Evolutionary conservation across 805 yeast genomes (phyloP).

Genomic region (Vanderwaltozyma tropicalis): DNA sequence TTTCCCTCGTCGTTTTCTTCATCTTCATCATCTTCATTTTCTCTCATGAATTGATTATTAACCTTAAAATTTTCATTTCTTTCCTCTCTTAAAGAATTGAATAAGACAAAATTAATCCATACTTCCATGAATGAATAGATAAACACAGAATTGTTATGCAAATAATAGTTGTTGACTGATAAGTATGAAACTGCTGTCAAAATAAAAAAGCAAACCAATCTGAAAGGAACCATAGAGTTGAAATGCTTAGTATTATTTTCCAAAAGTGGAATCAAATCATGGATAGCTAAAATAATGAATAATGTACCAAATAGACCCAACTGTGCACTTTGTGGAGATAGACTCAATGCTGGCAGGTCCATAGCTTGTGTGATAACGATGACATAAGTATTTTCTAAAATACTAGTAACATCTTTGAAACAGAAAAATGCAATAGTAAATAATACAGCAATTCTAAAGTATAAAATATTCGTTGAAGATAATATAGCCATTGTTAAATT

Average conservation of each 20-base stretch:
- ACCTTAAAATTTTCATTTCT: constrained; percentile 39
- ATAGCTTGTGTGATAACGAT: constrained; percentile 51
- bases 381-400: constrained; percentile 38
- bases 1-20: constrained; percentile 1
- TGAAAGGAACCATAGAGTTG: constrained; percentile 48
- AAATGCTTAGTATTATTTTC: constrained; percentile 39
- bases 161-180: constrained; percentile 30
- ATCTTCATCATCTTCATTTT: not conserved
- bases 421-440: constrained; percentile 36
- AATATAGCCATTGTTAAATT: constrained; percentile 39
- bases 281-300: constrained; percentile 34
- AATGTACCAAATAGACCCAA: constrained; percentile 41
- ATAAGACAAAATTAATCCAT: constrained; percentile 58
- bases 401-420: constrained; percentile 36
- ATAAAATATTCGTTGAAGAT: constrained; percentile 39
- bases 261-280: constrained; percentile 51
- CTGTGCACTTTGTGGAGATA: constrained; percentile 32
- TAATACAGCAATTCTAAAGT: constrained; percentile 37
- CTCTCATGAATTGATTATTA: constrained; percentile 9
- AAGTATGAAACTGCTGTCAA: constrained; percentile 42
- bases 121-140: constrained; percentile 52
- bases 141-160: constrained; percentile 58
- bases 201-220: constrained; percentile 41
- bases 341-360: constrained; percentile 33
- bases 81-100: constrained; percentile 55